phyloP scores from a whole-genome alignment of 352 stramenopile species.

The Pythium periplocum region DNA sequence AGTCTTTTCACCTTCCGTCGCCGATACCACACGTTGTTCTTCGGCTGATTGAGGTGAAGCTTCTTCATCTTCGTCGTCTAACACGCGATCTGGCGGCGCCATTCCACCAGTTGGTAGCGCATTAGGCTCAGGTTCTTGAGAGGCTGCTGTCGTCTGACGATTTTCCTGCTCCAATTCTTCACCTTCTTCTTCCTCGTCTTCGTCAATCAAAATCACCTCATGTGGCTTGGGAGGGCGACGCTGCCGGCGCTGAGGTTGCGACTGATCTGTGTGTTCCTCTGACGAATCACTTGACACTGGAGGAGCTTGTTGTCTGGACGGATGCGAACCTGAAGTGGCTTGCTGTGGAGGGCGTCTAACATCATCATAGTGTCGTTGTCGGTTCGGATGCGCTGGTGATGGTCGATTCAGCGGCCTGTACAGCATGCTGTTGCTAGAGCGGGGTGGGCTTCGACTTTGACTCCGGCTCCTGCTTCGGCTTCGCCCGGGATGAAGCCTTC shows the following conservation, averaged over 20 bases:
- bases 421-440: slow-evolving; percentile 7
- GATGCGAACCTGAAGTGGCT: no score
- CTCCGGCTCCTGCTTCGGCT: slow-evolving; percentile 17
- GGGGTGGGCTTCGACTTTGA: slow-evolving; percentile 21
- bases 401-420: slow-evolving; percentile 23
- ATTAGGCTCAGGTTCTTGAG: neutral
- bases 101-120: slow-evolving; percentile 3
- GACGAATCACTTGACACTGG: no score
- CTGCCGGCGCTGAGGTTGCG: neutral
- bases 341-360: no score
- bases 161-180: neutral
- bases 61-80: slow-evolving; percentile 10
- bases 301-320: no score
- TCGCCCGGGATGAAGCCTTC: neutral
- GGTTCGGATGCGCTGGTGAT: no score
- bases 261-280: no score
- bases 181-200: slow-evolving; percentile 34
- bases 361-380: no score
- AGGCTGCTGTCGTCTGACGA: no score
- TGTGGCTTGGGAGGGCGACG: slow-evolving; percentile 1
- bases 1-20: no score
- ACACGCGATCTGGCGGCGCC: slow-evolving; percentile 28
- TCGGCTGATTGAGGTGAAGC: neutral
- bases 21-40: no score
- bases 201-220: slow-evolving; percentile 72